Percentiles rank a stretch among this genome's conserved stretches.
Evolutionary conservation across 129 eudicot genomes (phyloP).

Genomic region (Artemisia argyi): DNA sequence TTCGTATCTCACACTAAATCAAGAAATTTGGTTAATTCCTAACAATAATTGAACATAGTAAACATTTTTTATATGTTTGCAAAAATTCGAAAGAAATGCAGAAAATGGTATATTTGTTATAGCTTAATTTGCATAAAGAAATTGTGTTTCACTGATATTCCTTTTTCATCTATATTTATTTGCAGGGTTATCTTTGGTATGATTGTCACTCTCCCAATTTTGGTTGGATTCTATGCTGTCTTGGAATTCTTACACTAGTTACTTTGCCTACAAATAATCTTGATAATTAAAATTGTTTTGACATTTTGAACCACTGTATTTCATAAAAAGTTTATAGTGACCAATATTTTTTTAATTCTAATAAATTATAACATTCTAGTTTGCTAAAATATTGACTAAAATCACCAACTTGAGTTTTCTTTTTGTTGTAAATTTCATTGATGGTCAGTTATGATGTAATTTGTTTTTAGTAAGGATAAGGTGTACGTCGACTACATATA

Average conservation of each 20-base stretch:
- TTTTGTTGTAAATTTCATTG: background rate
- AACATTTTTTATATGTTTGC: background rate
- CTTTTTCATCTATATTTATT: background rate
- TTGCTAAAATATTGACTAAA: background rate
- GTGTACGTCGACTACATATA: no score
- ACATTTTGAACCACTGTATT: conserved; percentile 19
- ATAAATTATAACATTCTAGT: background rate
- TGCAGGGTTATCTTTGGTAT: conserved; percentile 73
- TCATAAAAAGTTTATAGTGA: background rate
- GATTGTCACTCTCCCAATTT: conserved; percentile 67
- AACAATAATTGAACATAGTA: background rate
- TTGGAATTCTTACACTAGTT: conserved; percentile 50
- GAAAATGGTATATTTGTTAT: background rate
- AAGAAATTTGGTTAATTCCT: background rate
- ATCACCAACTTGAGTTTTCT: background rate
- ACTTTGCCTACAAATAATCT: conserved; percentile 1
- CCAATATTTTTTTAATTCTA: background rate
- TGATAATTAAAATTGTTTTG: background rate
- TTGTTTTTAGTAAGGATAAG: background rate
- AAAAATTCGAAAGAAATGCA: background rate
- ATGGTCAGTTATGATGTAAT: conserved; percentile 3
- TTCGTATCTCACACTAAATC: background rate
- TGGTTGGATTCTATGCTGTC: conserved; percentile 59
- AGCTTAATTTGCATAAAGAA: background rate
- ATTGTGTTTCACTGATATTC: background rate